Base-by-base conservation (phyloP, 1,139 yeast genomes). In the Debaryomyces coudertii region DNA sequence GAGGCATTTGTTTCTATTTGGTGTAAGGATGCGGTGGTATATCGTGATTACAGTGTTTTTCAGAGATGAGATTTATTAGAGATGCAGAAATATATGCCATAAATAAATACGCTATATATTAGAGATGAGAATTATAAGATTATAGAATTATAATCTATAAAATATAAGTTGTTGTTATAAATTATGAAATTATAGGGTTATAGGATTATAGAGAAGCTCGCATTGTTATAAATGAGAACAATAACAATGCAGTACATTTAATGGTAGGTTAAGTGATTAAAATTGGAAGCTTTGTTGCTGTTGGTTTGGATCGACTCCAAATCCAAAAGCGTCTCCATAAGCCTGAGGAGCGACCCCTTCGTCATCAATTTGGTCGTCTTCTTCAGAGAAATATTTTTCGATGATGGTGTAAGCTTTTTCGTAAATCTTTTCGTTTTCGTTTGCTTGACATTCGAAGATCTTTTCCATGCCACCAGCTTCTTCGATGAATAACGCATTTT, bases 381-480 rank as follows among this genome's bases (percentile, higher is more conserved):
- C 97, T 51, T 86, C 95, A 47, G 87, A 79, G 69, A 93, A 93
- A 72, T 90, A 93, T 58, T 85, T 89, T 62, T 90, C 97, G 69
- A 95, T 90, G 61, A 93, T 89, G 54, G 77, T 76, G 72, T 80
- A 95, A 37, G 99, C 95, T 74, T 92, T 92, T 63, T 87, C 84
- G 70, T 95, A 93, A 61, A 93, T 88, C 64, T 86, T 88, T 65
- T 92, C 95, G 68, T 93, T 93, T 62, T 84, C 88, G 70, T 90
- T 90, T 65, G 80, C 83, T 77, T 93, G 99, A 66, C 96, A 89
- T 52, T 89, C 92, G 68, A 88, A 87, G 58, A 93, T 93, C 76
- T 89, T 92, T 69, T 93, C 98, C 85, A 92, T 87, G 54, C 99
- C 99, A 58, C 98, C 98, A 40, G 98, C 98, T 68, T 92, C 97